Evolutionary conservation across 352 stramenopile genomes (phyloP).

Genomic region (Blastocystis sp.): DNA sequence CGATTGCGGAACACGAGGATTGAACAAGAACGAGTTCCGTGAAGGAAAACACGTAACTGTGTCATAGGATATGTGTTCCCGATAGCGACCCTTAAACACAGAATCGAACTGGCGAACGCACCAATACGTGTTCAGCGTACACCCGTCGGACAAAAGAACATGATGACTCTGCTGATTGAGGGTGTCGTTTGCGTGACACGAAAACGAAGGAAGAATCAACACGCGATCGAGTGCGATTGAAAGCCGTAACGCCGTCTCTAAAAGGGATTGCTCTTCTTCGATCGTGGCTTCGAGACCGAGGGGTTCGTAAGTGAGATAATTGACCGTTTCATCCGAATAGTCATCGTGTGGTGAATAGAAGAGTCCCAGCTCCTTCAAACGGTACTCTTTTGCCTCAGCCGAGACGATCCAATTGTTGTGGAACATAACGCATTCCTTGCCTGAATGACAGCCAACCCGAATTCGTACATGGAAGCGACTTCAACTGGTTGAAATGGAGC

Average conservation of each 20-base stretch:
- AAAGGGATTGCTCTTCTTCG: neutral
- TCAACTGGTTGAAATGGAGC: neutral
- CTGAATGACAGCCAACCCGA: neutral
- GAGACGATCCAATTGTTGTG: conserved; percentile 56
- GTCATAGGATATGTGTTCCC: conserved; percentile 52
- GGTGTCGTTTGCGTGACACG: neutral
- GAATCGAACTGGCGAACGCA: conserved; percentile 43
- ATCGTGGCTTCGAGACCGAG: neutral
- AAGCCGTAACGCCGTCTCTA: neutral
- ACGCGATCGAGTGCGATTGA: conserved; percentile 34
- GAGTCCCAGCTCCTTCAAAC: conserved; percentile 48
- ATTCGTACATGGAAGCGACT: conserved; percentile 29
- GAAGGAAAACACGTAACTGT: neutral
- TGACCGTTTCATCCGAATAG: neutral
- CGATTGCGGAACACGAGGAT: neutral
- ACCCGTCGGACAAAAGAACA: too few species aligned
- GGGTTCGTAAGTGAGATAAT: conserved; percentile 31
- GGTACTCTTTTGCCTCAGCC: conserved; percentile 38
- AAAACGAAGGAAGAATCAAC: conserved; percentile 43
- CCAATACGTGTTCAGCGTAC: conserved; percentile 55
- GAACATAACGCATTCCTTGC: conserved; percentile 54
- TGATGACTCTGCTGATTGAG: neutral
- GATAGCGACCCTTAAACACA: neutral
- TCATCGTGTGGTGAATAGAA: conserved; percentile 1
- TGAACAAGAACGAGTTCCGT: neutral